Conservation (phyloP, 441 rosid genomes). For the Aleurites moluccanus region DNA sequence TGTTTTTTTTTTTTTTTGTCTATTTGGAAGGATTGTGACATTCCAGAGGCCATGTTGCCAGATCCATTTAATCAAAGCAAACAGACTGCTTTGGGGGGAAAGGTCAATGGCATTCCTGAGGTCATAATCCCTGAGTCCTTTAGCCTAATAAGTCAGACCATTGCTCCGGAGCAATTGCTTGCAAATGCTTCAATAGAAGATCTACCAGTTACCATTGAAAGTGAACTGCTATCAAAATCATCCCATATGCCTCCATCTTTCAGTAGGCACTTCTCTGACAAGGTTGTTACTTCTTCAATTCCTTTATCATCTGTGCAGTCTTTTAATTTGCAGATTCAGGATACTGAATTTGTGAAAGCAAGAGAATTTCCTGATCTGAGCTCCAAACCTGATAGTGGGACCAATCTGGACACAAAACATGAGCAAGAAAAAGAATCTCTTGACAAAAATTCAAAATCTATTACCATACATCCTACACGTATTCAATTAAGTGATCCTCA, state of each 20-base stretch:
- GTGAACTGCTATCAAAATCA: conserved; percentile 22
- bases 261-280: conserved; percentile 35
- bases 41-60: conserved; percentile 45
- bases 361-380: conserved; percentile 11
- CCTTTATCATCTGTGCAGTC: conserved; percentile 11
- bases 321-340: conserved; percentile 19
- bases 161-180: conserved; percentile 11
- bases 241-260: conserved; percentile 32
- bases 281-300: conserved; percentile 21
- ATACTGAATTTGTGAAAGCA: conserved; percentile 2
- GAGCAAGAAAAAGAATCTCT: conserved; percentile 27
- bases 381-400: conserved; percentile 12
- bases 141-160: conserved; percentile 19
- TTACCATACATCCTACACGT: neutral
- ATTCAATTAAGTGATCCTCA: conserved; percentile 11
- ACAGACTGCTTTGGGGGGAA: conserved; percentile 13
- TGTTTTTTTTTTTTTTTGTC: neutral
- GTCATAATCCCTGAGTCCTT: conserved; percentile 21
- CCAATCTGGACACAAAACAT: conserved; percentile 14
- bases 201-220: conserved; percentile 18
- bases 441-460: conserved; percentile 12
- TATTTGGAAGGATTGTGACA: conserved; percentile 34
- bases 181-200: conserved; percentile 12
- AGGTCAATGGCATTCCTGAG: conserved; percentile 23
- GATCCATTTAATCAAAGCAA: conserved; percentile 31